Conservation (phyloP, 306 rosid genomes). For the Sesbania bispinosa region DNA sequence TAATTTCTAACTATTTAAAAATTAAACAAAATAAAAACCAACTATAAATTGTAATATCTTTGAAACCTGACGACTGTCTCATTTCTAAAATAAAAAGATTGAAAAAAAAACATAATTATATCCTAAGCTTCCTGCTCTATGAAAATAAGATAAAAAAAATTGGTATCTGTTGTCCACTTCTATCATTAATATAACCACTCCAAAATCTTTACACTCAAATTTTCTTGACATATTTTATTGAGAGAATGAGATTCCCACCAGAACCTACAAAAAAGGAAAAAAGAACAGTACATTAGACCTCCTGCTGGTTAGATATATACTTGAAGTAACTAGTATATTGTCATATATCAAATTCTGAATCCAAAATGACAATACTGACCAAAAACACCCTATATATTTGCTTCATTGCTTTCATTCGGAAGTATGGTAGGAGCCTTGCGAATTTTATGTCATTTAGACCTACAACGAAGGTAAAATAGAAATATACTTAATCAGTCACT, state of each 20-base stretch:
- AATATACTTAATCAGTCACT: background rate
- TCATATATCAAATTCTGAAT: too few relatives aligned
- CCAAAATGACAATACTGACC: too few relatives aligned
- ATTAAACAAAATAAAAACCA: too few relatives aligned
- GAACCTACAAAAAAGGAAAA: too few relatives aligned
- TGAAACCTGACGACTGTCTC: background rate
- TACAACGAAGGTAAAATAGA: conserved; percentile 25
- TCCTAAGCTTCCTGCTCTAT: conserved; percentile 1
- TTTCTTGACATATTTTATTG: too few relatives aligned
- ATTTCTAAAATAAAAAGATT: background rate
- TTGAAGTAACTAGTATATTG: too few relatives aligned
- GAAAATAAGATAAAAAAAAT: background rate
- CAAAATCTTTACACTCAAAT: too few relatives aligned
- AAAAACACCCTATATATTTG: background rate
- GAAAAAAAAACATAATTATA: background rate
- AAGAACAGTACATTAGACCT: too few relatives aligned
- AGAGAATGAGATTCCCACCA: too few relatives aligned
- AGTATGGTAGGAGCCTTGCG: background rate
- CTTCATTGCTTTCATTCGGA: conserved; percentile 11
- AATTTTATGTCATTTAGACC: conserved; percentile 23
- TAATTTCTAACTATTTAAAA: too few relatives aligned
- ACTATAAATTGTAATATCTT: too few relatives aligned
- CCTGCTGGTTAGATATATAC: too few relatives aligned
- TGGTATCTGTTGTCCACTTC: background rate
- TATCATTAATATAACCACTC: background rate